Evolutionary conservation across 345 rosid species (phyloP).

Genomic region (Rhodamnia argentea): DNA sequence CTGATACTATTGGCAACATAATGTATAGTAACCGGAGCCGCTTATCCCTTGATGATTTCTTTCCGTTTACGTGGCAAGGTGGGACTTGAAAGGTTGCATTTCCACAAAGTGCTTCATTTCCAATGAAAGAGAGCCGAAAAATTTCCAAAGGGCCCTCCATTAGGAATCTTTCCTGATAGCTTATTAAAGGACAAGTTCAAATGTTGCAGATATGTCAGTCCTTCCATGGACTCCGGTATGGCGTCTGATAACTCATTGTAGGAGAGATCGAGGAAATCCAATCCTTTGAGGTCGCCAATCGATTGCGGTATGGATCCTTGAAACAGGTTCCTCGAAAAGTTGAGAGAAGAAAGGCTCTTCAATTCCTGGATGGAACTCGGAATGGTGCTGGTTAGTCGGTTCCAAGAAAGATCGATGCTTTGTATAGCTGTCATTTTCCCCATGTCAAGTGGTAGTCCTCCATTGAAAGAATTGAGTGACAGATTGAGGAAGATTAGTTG

Average conservation of each 20-base stretch:
- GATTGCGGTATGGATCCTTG: slow-evolving; percentile 4
- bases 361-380: not conserved
- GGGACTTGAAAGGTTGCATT: not conserved
- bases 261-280: not conserved
- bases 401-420: not conserved
- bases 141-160: not conserved
- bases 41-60: not conserved
- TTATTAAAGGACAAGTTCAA: slow-evolving; percentile 3
- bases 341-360: not conserved
- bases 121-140: not conserved
- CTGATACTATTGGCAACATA: not conserved
- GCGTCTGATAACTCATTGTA: not conserved
- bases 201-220: not conserved
- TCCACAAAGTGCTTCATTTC: not conserved
- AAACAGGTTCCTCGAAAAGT: not conserved
- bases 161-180: not conserved
- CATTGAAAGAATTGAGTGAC: not conserved
- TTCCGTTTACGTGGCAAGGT: not conserved
- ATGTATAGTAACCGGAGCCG: not conserved
- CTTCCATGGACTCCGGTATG: not conserved
- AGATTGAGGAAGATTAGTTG: not conserved
- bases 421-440: not conserved
- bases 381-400: not conserved
- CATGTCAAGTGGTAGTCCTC: not conserved
- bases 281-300: not conserved